Conservation (phyloP, 768 basidiomycete genomes). For the Termitomyces titanicus region DNA sequence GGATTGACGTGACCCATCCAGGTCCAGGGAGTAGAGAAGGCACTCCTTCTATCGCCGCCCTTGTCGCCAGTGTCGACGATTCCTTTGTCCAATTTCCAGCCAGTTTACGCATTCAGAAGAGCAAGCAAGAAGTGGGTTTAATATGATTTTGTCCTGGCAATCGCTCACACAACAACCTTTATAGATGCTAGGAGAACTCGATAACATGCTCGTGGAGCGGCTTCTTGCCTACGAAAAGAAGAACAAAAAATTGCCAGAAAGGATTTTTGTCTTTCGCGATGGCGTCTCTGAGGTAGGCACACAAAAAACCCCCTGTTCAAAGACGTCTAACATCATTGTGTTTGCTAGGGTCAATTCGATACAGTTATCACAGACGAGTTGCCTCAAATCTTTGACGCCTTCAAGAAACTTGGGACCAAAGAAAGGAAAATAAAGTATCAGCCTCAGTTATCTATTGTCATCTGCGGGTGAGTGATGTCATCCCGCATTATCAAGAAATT, state of each 20-base stretch:
- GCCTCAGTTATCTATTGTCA: constrained; percentile 66
- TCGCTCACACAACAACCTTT: background rate
- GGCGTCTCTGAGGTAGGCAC: constrained; percentile 72
- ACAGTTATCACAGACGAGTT: constrained; percentile 58
- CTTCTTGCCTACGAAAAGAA: constrained; percentile 52
- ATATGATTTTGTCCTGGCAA: background rate
- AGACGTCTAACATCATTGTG: background rate
- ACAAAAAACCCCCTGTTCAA: background rate
- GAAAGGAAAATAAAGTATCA: constrained; percentile 44
- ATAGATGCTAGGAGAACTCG: constrained; percentile 71
- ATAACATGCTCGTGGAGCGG: constrained; percentile 69
- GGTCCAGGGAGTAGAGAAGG: constrained; percentile 63
- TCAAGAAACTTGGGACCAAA: constrained; percentile 44
- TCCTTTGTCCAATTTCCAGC: constrained; percentile 77
- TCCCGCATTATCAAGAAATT: background rate
- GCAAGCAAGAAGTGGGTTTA: constrained; percentile 40
- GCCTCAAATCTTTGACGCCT: constrained; percentile 57
- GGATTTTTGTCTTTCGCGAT: constrained; percentile 74
- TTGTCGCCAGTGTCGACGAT: constrained; percentile 72
- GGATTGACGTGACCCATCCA: constrained; percentile 83
- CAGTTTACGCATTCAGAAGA: constrained; percentile 62
- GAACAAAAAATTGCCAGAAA: constrained; percentile 57
- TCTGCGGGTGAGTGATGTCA: constrained; percentile 53
- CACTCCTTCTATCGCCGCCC: constrained; percentile 79
- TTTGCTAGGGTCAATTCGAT: constrained; percentile 68